Base-by-base conservation (phyloP, 225 moss, liverwort and hornwort genomes). In the Takakia lepidozioides region DNA sequence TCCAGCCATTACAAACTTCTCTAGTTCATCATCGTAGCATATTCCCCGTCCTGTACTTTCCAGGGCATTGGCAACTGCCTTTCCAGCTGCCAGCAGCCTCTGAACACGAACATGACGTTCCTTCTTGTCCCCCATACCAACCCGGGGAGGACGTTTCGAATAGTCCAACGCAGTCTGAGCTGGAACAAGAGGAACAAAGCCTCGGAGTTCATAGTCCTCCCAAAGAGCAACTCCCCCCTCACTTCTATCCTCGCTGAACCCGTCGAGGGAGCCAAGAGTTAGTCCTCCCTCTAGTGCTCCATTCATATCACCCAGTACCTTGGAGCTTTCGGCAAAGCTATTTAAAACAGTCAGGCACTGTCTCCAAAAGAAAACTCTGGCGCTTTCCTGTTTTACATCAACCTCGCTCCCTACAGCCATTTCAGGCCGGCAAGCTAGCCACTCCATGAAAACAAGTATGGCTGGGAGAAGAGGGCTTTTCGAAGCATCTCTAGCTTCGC, bases 171-270 rank as follows among this genome's bases (percentile, higher is more conserved):
- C 77, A 32, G 68, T 63, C 66, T 98, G 98, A 48, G 98, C 87
- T 42, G 98, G 98, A 57, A 85, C 75, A 39, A 98, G 65, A 50
- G 87, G 85, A 63, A 78, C 71, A 60, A 98, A 98, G 10, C 98
- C 98, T 57, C 81, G 77, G 18, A 98, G 81, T 69, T 98, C 98
- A 67, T 76, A 98, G 58, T 98, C 91, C 56, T 98, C 98, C 78
- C 73, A 81, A 48, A 98, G 72, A 13, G 87, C 82, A 43, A 85
- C 78, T 63, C 85, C 85, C 16, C 75, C 78, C 20, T 29, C 65
- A 65, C 59, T 78, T 39, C 83, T 80, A 39, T 74, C 69, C 48
- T 57, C 66, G 41, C 52, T 66, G 57, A 58, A 55, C 8, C 64
- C 67, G 52, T 54, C 59, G 25, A 66, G 42, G 42, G 68, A 49